Evolutionary conservation across 23 red algal genomes (phyloP).

Genomic region (Agarophyton chilense): DNA sequence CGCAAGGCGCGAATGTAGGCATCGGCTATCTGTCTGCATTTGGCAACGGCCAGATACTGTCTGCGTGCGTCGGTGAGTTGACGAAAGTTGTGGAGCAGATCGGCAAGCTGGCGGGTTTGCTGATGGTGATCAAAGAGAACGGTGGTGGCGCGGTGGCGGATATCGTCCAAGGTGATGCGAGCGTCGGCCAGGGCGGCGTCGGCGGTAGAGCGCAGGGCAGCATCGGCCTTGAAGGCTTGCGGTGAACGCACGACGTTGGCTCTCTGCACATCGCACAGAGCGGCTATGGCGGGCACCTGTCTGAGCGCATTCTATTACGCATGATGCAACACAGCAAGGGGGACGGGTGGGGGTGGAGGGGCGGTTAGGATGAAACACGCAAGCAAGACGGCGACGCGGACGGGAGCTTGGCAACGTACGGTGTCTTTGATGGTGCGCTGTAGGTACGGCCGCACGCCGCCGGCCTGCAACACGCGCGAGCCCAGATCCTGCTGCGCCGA

Average conservation of each 20-base stretch:
- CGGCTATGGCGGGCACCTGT: not conserved
- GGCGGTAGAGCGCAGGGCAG: constrained; percentile 21
- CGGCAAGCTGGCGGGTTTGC: not conserved
- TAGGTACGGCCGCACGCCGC: constrained; percentile 1
- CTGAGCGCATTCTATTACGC: not conserved
- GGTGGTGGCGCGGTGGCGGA: constrained; percentile 14
- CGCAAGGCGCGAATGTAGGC: constrained; percentile 39
- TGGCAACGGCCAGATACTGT: constrained; percentile 25
- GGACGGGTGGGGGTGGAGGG: too few species aligned
- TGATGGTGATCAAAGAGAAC: constrained; percentile 43
- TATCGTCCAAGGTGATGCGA: constrained; percentile 38
- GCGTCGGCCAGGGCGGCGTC: constrained; percentile 24
- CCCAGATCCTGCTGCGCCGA: not conserved
- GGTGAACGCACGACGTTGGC: not conserved
- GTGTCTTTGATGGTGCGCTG: not conserved
- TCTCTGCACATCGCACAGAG: constrained; percentile 20
- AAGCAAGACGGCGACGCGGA: not conserved
- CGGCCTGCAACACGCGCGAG: not conserved
- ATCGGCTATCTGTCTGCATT: constrained; percentile 57
- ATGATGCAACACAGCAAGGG: too few species aligned
- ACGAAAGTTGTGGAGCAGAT: constrained; percentile 16
- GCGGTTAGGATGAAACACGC: too few species aligned
- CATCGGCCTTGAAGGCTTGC: constrained; percentile 21
- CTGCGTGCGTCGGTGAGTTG: constrained; percentile 19
- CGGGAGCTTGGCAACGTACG: not conserved